Conservation (phyloP, 2,329 filamentous ascomycete genomes). For the Rhynchosporium secalis region DNA sequence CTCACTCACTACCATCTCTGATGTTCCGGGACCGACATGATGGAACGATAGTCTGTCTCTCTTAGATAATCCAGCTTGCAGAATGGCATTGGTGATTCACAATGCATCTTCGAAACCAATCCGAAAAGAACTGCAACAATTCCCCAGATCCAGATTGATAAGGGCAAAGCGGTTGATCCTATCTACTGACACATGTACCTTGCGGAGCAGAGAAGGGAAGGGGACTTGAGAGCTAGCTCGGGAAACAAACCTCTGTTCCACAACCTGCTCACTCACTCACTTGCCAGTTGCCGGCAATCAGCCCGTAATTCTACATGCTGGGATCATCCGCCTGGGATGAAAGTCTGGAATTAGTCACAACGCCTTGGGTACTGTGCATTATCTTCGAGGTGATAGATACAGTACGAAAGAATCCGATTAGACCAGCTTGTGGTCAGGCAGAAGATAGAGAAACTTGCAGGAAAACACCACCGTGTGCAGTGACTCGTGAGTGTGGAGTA, state of each 20-base stretch:
- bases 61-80: conserved; percentile 4
- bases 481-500: too few relatives aligned
- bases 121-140: neutral
- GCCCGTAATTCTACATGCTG: conserved; percentile 3
- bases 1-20: neutral
- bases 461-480: neutral
- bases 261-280: neutral
- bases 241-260: neutral
- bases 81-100: neutral
- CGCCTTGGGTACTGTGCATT: conserved; percentile 5
- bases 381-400: neutral
- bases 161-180: neutral
- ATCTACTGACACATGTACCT: neutral
- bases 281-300: neutral
- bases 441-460: neutral
- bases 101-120: neutral
- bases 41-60: neutral
- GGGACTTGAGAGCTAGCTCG: neutral
- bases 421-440: neutral
- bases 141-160: neutral
- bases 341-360: conserved; percentile 11
- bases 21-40: neutral
- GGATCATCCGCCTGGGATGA: neutral
- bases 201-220: conserved; percentile 11
- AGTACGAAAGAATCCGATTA: conserved; percentile 5